These are phyloP conservation scores for Zangia roseola DNA, from an alignment of 768 basidiomycete genomes.

Conservation along the genomic window DNA sequence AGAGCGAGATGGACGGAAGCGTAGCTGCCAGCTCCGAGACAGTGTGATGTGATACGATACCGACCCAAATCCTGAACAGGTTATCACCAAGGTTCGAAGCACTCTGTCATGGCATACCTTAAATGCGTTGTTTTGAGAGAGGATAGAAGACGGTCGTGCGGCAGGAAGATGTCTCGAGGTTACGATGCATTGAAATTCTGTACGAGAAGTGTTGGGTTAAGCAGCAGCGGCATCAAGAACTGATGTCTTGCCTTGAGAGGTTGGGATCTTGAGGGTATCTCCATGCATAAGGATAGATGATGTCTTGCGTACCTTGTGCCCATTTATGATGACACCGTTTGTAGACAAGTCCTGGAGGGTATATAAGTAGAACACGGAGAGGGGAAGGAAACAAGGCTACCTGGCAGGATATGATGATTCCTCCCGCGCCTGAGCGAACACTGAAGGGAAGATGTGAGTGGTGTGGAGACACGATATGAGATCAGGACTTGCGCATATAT, in stretches of 20 bases:
- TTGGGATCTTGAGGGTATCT: slow-evolving; percentile 65
- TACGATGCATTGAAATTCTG: slow-evolving; percentile 69
- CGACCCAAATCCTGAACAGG: slow-evolving; percentile 53
- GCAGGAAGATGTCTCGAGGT: slow-evolving; percentile 48
- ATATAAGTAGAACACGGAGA: neutral
- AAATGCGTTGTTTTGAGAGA: slow-evolving; percentile 49
- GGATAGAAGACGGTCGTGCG: slow-evolving; percentile 60
- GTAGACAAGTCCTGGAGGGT: slow-evolving; percentile 64
- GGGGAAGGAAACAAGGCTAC: slow-evolving; percentile 34
- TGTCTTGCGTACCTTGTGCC: slow-evolving; percentile 61
- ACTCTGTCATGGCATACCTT: slow-evolving; percentile 41
- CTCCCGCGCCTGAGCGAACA: slow-evolving; percentile 67
- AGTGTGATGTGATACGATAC: slow-evolving; percentile 76
- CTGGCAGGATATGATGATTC: slow-evolving; percentile 77
- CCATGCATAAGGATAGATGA: slow-evolving; percentile 77
- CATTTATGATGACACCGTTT: slow-evolving; percentile 73
- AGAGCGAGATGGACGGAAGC: slow-evolving; percentile 80
- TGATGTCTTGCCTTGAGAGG: slow-evolving; percentile 52
- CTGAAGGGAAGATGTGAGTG: slow-evolving; percentile 34
- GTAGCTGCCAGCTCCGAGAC: slow-evolving; percentile 78
- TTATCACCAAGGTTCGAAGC: neutral
- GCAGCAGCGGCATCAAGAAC: neutral
- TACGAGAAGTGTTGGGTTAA: neutral
- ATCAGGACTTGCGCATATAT: slow-evolving; percentile 63
- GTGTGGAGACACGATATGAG: neutral